Conservation (phyloP, 2,329 filamentous ascomycete genomes). For the Ophioceras dolichostomum region DNA sequence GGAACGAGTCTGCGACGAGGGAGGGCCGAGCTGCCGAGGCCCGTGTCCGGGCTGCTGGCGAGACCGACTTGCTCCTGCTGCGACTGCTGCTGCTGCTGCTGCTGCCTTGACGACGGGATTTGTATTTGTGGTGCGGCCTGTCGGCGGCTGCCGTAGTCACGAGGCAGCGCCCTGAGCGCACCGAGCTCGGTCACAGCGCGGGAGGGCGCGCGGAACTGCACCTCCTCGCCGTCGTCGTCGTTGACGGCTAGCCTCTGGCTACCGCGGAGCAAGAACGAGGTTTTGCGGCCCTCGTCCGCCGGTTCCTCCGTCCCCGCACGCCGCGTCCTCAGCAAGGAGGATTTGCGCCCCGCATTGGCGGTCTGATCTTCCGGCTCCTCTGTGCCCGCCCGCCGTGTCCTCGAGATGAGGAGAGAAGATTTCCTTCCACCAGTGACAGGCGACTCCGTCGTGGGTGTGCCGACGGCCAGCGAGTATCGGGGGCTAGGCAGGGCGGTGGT, state of each 20-base stretch:
- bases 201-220: constrained; percentile 42
- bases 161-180: constrained; percentile 18
- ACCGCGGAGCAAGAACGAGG: constrained; percentile 29
- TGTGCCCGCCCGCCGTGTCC: constrained; percentile 32
- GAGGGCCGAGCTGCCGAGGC: constrained; percentile 28
- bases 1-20: constrained; percentile 41
- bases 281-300: constrained; percentile 32
- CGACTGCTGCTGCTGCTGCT: neutral
- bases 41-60: neutral
- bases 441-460: constrained; percentile 21
- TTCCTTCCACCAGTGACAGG: constrained; percentile 32
- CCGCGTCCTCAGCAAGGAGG: constrained; percentile 30
- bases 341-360: constrained; percentile 33
- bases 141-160: too few species aligned
- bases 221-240: constrained; percentile 35
- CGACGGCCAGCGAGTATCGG: constrained; percentile 20
- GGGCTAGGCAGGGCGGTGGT: constrained; percentile 32
- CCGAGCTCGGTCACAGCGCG: constrained; percentile 45
- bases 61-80: neutral
- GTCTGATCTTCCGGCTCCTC: constrained; percentile 32
- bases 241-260: constrained; percentile 27
- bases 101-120: neutral
- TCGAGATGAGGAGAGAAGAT: constrained; percentile 33
- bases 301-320: constrained; percentile 35
- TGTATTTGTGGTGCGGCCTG: constrained; percentile 1